Evolutionary conservation across 192 early-diverging fungal genomes (phyloP), one percentile per base, ranked within the genome.

Genomic region (Gamsiella multidivaricata): DNA sequence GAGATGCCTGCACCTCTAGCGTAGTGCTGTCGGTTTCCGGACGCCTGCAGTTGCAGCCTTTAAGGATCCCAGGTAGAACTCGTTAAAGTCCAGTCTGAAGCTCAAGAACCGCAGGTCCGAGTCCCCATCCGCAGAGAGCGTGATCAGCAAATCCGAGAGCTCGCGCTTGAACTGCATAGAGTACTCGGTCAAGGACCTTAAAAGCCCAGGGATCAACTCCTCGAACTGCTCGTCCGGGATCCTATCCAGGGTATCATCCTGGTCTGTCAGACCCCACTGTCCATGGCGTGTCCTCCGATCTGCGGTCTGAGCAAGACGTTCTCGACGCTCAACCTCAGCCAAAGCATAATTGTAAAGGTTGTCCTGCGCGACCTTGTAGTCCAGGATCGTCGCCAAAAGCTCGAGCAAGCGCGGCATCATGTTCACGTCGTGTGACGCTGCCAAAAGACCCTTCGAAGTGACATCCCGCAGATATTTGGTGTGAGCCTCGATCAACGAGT

Each of bases 11-110:
- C n/a, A n/a, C 20, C 15, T 28, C 39, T 41, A 46, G 4, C 45
- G 45, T 12, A 18, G n/a, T 46, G 45, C 45, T 18, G 45, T 18
- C n/a, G 45, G 15, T 46, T 46, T 46, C 45, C n/a, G 9, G 45
- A 9, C 45, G 45, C 45, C n/a, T 5, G 15, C 45, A 18, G 10
- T 46, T 6, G 45, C 9, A 5, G 45, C 45, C 37, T 69, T 61
- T 20, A 76, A 26, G 5, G 72, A 67, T 15, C 72, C 72, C 64
- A 67, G 37, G 54, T 94, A 94, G 29, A 82, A 82, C 46, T 88
- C 87, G 70, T 97, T 97, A 67, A 94, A 97, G 66, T 97, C 89
- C 47, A 97, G 80, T 2, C 93, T 84, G 42, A 93, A 89, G 25
- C 87, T 88, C 53, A 96, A 82, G 58, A 89, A 91, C 56, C 90